These are phyloP conservation scores for Salix brachista DNA, from an alignment of 345 rosid genomes.

Conservation along the genomic window DNA sequence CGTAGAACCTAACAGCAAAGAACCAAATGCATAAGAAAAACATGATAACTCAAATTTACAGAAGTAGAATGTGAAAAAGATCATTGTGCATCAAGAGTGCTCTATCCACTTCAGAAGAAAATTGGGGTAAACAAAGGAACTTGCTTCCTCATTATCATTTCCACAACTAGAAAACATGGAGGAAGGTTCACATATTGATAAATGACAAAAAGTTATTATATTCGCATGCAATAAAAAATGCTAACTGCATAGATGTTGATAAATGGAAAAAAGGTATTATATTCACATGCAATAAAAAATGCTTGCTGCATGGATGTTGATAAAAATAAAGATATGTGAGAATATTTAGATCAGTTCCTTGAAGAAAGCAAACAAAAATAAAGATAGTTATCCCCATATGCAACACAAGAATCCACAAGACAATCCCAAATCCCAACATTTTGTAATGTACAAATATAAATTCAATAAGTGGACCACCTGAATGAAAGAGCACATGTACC, in stretches of 20 bases:
- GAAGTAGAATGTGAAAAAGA: background rate
- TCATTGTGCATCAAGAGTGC: background rate
- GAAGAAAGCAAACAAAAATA: background rate
- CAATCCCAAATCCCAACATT: background rate
- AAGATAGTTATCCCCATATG: background rate
- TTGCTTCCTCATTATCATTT: conserved; percentile 4
- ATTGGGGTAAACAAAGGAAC: conserved; percentile 5
- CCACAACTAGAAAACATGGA: background rate
- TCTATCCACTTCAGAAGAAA: background rate
- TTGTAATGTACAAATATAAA: background rate
- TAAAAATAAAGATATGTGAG: background rate
- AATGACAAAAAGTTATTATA: background rate
- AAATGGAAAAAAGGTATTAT: background rate
- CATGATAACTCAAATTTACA: background rate
- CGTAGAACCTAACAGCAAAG: conserved; percentile 55
- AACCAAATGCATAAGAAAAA: conserved; percentile 14
- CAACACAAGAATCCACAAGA: background rate
- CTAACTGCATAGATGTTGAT: background rate
- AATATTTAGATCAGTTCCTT: background rate
- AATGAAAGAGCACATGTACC: background rate
- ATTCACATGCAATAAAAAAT: background rate
- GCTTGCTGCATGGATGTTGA: background rate
- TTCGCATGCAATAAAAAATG: background rate
- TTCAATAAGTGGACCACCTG: background rate
- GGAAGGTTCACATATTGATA: background rate